phyloP scores from a whole-genome alignment of 208 protist species.

The Kentomonas sorsogonicus region DNA sequence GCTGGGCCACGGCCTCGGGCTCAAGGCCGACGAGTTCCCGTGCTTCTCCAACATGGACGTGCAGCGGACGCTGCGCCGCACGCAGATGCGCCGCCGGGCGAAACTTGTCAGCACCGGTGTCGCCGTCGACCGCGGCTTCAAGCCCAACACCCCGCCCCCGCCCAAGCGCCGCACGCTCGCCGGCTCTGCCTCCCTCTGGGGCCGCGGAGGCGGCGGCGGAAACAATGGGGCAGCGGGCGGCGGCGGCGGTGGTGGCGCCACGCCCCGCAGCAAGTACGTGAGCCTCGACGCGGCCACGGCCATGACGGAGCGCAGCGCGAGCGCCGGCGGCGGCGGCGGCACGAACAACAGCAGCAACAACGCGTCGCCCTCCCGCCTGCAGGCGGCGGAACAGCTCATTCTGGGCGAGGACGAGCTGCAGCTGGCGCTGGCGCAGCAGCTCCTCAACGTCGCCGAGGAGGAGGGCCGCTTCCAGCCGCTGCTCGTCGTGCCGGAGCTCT shows the following conservation, averaged over 20 bases:
- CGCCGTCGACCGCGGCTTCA: conserved; percentile 23
- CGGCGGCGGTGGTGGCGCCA: neutral
- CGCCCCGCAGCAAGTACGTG: neutral
- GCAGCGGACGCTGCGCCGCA: conserved; percentile 19
- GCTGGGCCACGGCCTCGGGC: conserved; percentile 28
- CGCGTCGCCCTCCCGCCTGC: conserved; percentile 12
- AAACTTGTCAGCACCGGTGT: conserved; percentile 33
- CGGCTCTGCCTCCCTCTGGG: conserved; percentile 13
- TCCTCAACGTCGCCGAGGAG: conserved; percentile 29
- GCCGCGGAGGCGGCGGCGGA: neutral
- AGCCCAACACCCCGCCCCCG: conserved; percentile 17
- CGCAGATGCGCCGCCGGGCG: conserved; percentile 27
- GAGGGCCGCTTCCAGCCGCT: conserved; percentile 41
- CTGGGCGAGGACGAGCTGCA: conserved; percentile 32
- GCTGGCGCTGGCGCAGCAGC: conserved; percentile 24
- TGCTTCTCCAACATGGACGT: conserved; percentile 35
- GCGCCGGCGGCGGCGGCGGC: neutral
- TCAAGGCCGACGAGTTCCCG: conserved; percentile 44
- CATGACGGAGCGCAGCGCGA: neutral
- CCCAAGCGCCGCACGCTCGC: neutral
- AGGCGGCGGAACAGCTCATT: conserved; percentile 36
- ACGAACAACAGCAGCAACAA: neutral
- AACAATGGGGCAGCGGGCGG: neutral
- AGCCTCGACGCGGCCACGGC: neutral
- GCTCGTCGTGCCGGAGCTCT: conserved; percentile 33